phyloP scores from a whole-genome alignment of 495 filamentous ascomycete genomes.

The Talaromyces thailandensis region DNA sequence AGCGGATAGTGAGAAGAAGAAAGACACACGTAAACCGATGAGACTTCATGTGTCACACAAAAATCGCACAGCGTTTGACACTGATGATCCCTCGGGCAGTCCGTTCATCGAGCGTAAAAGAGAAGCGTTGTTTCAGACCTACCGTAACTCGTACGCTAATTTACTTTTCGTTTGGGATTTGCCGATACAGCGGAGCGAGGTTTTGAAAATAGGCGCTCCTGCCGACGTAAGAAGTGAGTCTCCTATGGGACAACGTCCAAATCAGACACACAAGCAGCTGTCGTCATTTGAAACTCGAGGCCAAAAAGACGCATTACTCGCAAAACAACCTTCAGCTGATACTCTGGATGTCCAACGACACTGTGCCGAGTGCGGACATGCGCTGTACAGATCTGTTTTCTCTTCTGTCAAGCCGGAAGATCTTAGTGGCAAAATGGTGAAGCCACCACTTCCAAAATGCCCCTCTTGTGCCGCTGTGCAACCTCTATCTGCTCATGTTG shows the following conservation, averaged over 20 bases:
- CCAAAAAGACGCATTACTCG: background rate
- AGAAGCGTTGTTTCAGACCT: conserved; percentile 52
- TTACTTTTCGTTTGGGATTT: conserved; percentile 77
- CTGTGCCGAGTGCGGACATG: conserved; percentile 34
- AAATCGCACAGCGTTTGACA: conserved; percentile 70
- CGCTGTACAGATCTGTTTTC: conserved; percentile 33
- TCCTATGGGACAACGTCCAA: background rate
- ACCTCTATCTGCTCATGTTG: conserved; percentile 26
- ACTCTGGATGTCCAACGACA: conserved; percentile 35
- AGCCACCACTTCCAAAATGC: conserved; percentile 15
- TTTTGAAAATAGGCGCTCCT: conserved; percentile 60
- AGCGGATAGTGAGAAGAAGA: conserved; percentile 32
- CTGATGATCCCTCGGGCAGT: conserved; percentile 58
- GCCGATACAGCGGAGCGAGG: conserved; percentile 63
- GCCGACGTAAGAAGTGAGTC: conserved; percentile 2
- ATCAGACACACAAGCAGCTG: background rate
- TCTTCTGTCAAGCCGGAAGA: conserved; percentile 15
- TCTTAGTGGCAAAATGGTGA: conserved; percentile 14
- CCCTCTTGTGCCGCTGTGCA: conserved; percentile 31
- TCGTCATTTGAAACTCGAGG: background rate
- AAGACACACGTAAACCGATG: conserved; percentile 18
- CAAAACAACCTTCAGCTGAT: conserved; percentile 6
- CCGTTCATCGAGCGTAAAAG: conserved; percentile 61
- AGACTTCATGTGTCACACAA: conserved; percentile 57
- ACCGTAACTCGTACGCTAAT: conserved; percentile 73